These are phyloP conservation scores for Phytophthora crassamura DNA, from an alignment of 352 stramenopile genomes.

Conservation along the genomic window DNA sequence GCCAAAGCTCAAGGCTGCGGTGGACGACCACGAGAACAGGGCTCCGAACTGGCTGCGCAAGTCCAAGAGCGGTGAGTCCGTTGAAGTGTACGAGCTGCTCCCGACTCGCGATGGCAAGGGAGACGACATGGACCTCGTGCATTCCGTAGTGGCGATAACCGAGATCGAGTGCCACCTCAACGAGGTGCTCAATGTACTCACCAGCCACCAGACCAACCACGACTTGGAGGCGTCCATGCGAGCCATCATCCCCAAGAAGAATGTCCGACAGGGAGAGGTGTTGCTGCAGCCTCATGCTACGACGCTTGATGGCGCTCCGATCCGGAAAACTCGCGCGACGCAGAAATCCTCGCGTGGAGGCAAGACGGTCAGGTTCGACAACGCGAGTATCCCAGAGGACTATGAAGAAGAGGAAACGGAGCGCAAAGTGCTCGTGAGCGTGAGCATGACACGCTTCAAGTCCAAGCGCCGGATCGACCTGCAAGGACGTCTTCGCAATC, in stretches of 20 bases:
- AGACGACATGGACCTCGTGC: conserved; percentile 61
- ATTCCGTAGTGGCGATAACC: conserved; percentile 55
- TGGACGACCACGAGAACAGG: conserved; percentile 41
- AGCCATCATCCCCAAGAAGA: conserved; percentile 46
- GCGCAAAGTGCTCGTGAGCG: conserved; percentile 46
- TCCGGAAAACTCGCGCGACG: conserved; percentile 12
- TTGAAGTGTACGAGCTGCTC: conserved; percentile 58
- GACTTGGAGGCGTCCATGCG: conserved; percentile 58
- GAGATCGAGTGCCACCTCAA: conserved; percentile 68
- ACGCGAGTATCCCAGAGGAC: conserved; percentile 22
- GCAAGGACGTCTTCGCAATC: conserved; percentile 38
- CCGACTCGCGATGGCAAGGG: conserved; percentile 36
- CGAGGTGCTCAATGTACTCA: conserved; percentile 68
- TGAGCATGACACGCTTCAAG: conserved; percentile 50
- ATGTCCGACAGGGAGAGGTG: conserved; percentile 40
- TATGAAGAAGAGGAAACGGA: conserved; percentile 19
- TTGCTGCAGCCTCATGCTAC: conserved; percentile 38
- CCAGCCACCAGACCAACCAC: conserved; percentile 48
- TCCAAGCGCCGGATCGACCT: conserved; percentile 41
- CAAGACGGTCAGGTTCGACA: conserved; percentile 30
- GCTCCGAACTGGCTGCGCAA: conserved; percentile 51
- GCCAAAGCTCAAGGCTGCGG: conserved; percentile 49
- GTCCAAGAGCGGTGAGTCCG: conserved; percentile 49
- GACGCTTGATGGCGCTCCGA: conserved; percentile 30
- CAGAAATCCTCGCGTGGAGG: conserved; percentile 19